phyloP scores from a whole-genome alignment of 2,329 filamentous ascomycete genomes.

The Cytospora chrysosperma region DNA sequence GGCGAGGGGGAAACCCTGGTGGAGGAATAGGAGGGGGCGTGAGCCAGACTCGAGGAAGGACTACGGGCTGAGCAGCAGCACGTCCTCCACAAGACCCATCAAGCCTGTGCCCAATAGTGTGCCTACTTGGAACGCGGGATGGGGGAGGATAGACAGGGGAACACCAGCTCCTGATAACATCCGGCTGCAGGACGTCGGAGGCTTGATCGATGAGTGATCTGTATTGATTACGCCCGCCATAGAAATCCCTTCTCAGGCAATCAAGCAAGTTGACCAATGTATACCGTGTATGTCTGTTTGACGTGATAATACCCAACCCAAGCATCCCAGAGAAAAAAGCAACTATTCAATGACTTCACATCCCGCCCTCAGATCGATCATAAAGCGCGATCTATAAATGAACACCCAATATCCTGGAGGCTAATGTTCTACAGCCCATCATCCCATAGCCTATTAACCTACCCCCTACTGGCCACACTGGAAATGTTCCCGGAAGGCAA shows the following conservation, averaged over 20 bases:
- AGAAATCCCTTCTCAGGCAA: background rate
- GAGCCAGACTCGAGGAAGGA: conserved; percentile 18
- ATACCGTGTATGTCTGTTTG: too few relatives aligned
- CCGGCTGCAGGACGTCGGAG: conserved; percentile 39
- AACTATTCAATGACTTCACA: too few relatives aligned
- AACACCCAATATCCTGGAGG: too few relatives aligned
- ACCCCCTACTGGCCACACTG: too few relatives aligned
- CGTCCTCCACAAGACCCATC: conserved; percentile 25
- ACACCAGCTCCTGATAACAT: conserved; percentile 35
- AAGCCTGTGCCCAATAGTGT: conserved; percentile 28
- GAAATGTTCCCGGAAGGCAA: background rate
- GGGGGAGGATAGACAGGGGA: conserved; percentile 39
- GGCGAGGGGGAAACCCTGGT: conserved; percentile 23
- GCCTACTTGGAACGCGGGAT: conserved; percentile 41
- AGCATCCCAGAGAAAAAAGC: too few relatives aligned
- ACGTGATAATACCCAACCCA: too few relatives aligned
- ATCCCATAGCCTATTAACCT: too few relatives aligned
- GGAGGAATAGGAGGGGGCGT: conserved; percentile 26
- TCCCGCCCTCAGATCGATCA: too few relatives aligned
- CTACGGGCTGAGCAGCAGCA: conserved; percentile 17
- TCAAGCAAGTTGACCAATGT: background rate
- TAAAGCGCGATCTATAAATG: too few relatives aligned
- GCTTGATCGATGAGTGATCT: conserved; percentile 30
- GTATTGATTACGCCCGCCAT: background rate
- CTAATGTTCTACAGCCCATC: too few relatives aligned